Evolutionary conservation across 306 rosid species (phyloP), one percentile per base, ranked within the genome.

Genomic region (Lotus japonicus): DNA sequence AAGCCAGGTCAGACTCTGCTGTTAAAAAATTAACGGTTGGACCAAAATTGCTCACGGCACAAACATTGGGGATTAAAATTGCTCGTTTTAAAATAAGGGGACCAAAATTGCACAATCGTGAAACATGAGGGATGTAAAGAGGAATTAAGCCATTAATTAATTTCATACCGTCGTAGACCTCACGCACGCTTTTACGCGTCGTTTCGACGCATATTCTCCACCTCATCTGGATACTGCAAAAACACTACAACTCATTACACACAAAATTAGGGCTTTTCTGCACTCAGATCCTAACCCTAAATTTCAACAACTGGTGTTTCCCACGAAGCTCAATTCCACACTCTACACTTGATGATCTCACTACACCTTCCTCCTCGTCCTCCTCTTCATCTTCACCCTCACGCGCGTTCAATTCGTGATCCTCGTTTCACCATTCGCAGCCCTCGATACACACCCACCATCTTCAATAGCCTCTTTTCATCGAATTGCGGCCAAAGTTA

Each of bases 281-380:
- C 63, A 16, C 19, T 44, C 12, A 44, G 9, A 9, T 23, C 9
- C 18, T 39, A 3, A 71, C 72, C 73, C 85, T 73, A 75, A 56
- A 66, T 72, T n/a, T 8, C 16, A 19, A 14, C 7, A 43, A 7
- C 62, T 54, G 38, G 70, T 72, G 73, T 38, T 79, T 72, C 13
- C 31, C 50, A 31, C 62, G 52, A 59, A 54, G 15, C 51, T 48
- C 35, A 55, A n/a, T 57, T 44, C 16, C 33, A 11, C 57, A 7
- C 14, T 1, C n/a, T 4, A 6, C 48, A 10, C 51, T 79, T 64
- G 15, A 69, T 77, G 74, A 60, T 82, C 82, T 21, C 66, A 43
- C 56, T 48, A 2, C 52, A 36, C 61, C 15, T 18, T 16, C 44
- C 23, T 1, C 42, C 3, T 56, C 13, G 14, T n/a, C 28, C 28